Percentiles rank a stretch among this genome's conserved stretches.
Evolutionary conservation across 345 rosid genomes (phyloP).

Genomic region (Kernera saxatilis): DNA sequence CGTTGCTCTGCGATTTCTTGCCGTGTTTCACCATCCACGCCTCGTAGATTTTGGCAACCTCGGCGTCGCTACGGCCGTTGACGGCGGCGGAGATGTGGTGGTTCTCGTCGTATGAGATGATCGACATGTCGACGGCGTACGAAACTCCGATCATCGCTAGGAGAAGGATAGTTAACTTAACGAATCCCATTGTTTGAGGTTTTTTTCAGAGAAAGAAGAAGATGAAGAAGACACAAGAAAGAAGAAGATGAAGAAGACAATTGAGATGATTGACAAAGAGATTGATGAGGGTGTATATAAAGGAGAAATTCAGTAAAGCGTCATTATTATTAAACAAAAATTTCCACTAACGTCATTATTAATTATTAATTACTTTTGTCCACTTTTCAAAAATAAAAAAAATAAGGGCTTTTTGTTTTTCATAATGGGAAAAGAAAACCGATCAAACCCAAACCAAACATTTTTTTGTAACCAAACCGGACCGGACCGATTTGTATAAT

Average conservation of each 20-base stretch:
- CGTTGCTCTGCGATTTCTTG: slow-evolving; percentile 45
- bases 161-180: slow-evolving; percentile 33
- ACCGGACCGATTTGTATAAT: no score
- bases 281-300: slow-evolving; percentile 6
- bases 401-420: no score
- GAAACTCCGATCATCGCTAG: slow-evolving; percentile 41
- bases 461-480: no score
- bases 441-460: no score
- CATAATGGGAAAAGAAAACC: no score
- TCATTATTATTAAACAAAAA: background rate
- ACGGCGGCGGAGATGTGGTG: slow-evolving; percentile 33
- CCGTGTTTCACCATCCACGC: slow-evolving; percentile 70
- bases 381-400: background rate
- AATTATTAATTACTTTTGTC: background rate
- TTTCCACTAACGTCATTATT: background rate
- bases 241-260: slow-evolving; percentile 5
- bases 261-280: background rate
- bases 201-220: background rate
- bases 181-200: slow-evolving; percentile 38
- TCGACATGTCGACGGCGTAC: slow-evolving; percentile 73
- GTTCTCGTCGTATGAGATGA: slow-evolving; percentile 55
- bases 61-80: slow-evolving; percentile 54
- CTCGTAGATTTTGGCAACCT: slow-evolving; percentile 62
- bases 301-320: background rate
- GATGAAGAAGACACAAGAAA: slow-evolving; percentile 2